These are phyloP conservation scores for Xerocomellus chrysenteron DNA, from an alignment of 768 basidiomycete species.

Conservation along the genomic window DNA sequence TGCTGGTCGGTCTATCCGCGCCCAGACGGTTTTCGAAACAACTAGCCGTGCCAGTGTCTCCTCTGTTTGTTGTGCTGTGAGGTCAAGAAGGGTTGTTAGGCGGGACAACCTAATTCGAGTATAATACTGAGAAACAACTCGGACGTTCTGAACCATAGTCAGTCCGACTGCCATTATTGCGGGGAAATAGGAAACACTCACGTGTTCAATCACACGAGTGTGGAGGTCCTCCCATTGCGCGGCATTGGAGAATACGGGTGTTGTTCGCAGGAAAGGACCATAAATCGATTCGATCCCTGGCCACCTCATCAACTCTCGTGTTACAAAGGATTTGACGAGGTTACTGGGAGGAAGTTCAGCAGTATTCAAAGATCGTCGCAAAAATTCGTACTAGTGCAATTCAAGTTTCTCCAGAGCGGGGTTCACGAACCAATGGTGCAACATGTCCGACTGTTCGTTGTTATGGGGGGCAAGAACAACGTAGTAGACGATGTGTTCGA, in stretches of 20 bases:
- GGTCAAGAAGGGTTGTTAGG: conserved; percentile 83
- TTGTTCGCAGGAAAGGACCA: conserved; percentile 77
- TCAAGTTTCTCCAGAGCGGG: conserved; percentile 78
- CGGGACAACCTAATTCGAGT: conserved; percentile 85
- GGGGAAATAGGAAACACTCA: conserved; percentile 42
- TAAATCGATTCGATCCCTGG: conserved; percentile 89
- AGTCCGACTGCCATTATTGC: background rate
- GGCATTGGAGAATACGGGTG: conserved; percentile 73
- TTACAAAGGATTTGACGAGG: conserved; percentile 91
- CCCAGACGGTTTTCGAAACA: conserved; percentile 89
- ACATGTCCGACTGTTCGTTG: conserved; percentile 97
- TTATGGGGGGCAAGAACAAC: conserved; percentile 90
- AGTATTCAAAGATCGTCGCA: background rate
- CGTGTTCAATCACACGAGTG: conserved; percentile 94
- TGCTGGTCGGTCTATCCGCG: conserved; percentile 87
- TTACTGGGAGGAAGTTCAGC: conserved; percentile 52
- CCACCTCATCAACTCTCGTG: conserved; percentile 95
- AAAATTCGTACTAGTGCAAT: conserved; percentile 70
- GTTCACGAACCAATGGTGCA: conserved; percentile 81
- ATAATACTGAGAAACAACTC: conserved; percentile 92
- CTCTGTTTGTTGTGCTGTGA: conserved; percentile 79
- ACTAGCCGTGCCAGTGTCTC: conserved; percentile 87
- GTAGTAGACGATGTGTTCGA: conserved; percentile 95
- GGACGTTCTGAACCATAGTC: conserved; percentile 71
- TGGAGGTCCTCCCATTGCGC: conserved; percentile 95